Conservation (phyloP, 768 basidiomycete species). For the Lactarius trivialis region DNA sequence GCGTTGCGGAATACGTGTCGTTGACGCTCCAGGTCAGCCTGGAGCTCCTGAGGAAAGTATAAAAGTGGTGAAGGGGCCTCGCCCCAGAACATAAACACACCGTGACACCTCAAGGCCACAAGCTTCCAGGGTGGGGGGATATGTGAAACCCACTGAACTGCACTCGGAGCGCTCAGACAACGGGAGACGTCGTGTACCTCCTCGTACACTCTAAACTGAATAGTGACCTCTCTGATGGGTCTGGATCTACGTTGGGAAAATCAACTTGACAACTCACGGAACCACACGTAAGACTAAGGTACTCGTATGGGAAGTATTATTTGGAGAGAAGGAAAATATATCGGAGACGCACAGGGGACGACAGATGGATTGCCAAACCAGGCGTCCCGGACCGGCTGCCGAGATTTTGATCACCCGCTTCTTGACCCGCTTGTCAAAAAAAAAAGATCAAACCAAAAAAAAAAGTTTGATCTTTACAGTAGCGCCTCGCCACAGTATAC, state of each 20-base stretch:
- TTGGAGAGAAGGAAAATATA: no score
- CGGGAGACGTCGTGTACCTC: conserved; percentile 18
- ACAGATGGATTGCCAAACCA: no score
- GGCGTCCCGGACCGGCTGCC: no score
- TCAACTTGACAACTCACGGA: neutral
- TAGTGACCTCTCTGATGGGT: conserved; percentile 15
- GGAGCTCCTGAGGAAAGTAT: neutral
- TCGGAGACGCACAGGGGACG: no score
- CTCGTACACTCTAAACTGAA: conserved; percentile 17
- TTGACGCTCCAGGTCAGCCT: neutral
- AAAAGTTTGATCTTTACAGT: no score
- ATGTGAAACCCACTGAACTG: conserved; percentile 22
- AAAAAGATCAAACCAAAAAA: no score
- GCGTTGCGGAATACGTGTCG: conserved; percentile 14
- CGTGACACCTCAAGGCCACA: neutral
- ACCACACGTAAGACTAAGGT: conserved; percentile 17
- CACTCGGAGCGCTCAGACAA: neutral
- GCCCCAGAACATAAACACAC: neutral
- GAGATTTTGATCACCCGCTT: no score
- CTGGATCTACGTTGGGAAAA: conserved; percentile 8
- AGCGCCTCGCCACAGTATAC: no score
- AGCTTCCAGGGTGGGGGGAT: conserved; percentile 18
- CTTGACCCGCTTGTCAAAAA: no score
- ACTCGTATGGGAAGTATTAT: no score
- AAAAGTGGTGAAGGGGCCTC: conserved; percentile 4